phyloP scores from a whole-genome alignment of 163 green algal species.

The Chloromonas sp. region DNA sequence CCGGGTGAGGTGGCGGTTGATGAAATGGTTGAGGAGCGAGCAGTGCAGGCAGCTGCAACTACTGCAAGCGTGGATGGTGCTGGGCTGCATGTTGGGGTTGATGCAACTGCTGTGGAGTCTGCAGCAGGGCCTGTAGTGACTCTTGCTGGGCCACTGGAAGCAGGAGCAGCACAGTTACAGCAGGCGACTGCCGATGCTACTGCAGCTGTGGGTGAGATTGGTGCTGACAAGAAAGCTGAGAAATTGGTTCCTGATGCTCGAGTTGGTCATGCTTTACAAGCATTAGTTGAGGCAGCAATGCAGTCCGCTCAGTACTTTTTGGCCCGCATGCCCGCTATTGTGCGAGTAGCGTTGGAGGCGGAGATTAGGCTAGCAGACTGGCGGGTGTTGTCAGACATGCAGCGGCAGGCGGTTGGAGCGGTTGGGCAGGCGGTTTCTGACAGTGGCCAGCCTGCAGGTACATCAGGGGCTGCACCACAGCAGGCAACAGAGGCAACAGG shows the following conservation, averaged over 20 bases:
- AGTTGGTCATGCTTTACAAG: not conserved
- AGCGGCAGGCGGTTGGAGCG: no score
- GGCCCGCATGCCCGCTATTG: not conserved
- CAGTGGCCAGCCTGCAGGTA: not conserved
- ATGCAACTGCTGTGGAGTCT: not conserved
- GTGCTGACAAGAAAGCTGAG: no score
- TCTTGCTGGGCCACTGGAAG: not conserved
- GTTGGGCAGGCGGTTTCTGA: no score
- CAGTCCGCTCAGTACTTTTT: not conserved
- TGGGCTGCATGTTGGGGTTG: not conserved
- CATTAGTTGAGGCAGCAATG: not conserved
- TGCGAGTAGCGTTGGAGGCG: not conserved
- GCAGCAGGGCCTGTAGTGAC: not conserved
- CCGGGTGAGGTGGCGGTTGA: not conserved
- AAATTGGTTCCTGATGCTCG: no score
- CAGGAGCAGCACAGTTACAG: not conserved
- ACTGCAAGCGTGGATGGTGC: no score
- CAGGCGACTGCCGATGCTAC: not conserved
- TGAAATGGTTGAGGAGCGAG: not conserved
- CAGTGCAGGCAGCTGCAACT: not conserved
- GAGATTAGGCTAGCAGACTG: not conserved
- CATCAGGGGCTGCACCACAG: not conserved
- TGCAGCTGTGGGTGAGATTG: not conserved
- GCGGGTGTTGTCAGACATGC: no score
- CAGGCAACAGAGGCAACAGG: not conserved